Evolutionary conservation across 140 eudicot genomes (phyloP), one percentile per base, ranked within the genome.

Genomic region (Bidens hawaiensis): DNA sequence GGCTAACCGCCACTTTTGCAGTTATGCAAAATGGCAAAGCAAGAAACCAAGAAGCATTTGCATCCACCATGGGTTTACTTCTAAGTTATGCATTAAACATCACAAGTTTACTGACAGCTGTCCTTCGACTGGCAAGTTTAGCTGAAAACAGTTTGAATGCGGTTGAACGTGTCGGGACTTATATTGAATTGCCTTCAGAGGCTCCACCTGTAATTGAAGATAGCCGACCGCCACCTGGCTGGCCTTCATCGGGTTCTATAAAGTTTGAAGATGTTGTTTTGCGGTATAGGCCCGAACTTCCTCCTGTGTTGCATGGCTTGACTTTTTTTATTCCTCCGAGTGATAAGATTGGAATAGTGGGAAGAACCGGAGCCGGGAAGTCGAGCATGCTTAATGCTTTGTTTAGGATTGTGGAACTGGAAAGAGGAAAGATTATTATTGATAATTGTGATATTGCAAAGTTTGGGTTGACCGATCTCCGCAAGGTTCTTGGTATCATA

Each of bases 351-450:
- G 99, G 99, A 30, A 88, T 94, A 26, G 97, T 85, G 67, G 99
- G 99, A 41, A 82, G 99, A 71, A 94, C 99, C 13, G 99, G 99
- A 0, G 99, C 99, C 13, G 99, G 99, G 46, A 94, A 94, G 64
- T 94, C 99, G 3, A 94, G 99, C 75, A 94, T 88, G 99, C 88
- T 94, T 4, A 94, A 94, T 73, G 99, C 99, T 11, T 79, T 94
- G 4, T 94, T 88, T 70, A 79, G 97, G 28, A 88, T 94, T 7
- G 99, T 94, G 36, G 99, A 94, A 69, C 79, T 85, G 57, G 99
- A 94, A 73, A 79, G 74, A 49, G 99, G 99, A 42, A 85, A 81
- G 69, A 85, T 94, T 68, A 49, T 88, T 14, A 72, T 94, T 19
- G 97, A 94, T 79, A 75, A 62, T 40, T 85, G 62, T 67, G 95